phyloP scores from a whole-genome alignment of 2,329 filamentous ascomycete genomes.

The Microdochium paspali region DNA sequence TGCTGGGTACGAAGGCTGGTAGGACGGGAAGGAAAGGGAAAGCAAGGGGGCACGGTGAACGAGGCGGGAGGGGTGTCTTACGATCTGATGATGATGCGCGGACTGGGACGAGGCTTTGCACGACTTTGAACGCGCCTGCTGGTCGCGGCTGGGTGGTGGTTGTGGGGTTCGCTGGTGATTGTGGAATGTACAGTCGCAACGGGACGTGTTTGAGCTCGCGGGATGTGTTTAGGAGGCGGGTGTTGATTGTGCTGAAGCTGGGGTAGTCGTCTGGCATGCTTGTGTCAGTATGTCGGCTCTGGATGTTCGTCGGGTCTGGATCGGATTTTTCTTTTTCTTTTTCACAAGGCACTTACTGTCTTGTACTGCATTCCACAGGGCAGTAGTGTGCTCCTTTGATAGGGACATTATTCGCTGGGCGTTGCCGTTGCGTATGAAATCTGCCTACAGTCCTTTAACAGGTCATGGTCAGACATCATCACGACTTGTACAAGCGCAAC shows the following conservation, averaged over 20 bases:
- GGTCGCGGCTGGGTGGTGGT: constrained; percentile 6
- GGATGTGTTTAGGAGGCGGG: constrained; percentile 66
- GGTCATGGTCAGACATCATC: neutral
- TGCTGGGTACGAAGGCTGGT: too few relatives aligned
- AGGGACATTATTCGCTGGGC: constrained; percentile 86
- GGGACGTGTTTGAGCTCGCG: constrained; percentile 75
- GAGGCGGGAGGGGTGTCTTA: too few relatives aligned
- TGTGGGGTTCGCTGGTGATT: constrained; percentile 30
- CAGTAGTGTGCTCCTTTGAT: constrained; percentile 72
- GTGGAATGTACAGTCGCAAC: constrained; percentile 74
- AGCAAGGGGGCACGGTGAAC: neutral
- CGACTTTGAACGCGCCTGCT: constrained; percentile 54
- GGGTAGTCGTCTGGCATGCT: constrained; percentile 60
- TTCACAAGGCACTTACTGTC: constrained; percentile 47
- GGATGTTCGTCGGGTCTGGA: too few relatives aligned
- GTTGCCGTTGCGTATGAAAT: constrained; percentile 80
- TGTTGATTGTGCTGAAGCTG: constrained; percentile 66
- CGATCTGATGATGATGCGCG: constrained; percentile 21
- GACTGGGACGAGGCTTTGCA: constrained; percentile 65
- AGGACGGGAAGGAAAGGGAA: too few relatives aligned
- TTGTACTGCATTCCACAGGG: constrained; percentile 73
- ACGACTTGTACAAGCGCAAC: neutral
- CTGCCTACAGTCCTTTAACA: constrained; percentile 47
- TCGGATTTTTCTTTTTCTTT: neutral
- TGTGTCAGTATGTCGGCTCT: too few relatives aligned